A percentile compares a stretch with the other conserved stretches of the same genome.
These are phyloP conservation scores for Venturia effusa DNA, from an alignment of 2,329 filamentous ascomycete genomes.

Conservation along the genomic window DNA sequence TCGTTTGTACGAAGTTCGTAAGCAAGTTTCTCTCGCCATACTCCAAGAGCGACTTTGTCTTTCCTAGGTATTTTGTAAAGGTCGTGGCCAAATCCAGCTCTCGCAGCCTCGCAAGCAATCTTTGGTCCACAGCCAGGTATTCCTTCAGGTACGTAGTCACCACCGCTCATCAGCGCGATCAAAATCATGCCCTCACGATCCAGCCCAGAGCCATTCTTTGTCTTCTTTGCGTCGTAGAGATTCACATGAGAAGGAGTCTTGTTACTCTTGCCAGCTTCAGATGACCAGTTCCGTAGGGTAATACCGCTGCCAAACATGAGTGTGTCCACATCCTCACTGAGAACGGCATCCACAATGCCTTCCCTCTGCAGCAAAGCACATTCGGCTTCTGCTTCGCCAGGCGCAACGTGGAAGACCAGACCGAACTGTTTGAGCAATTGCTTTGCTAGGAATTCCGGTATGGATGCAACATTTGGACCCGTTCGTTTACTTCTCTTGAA, in stretches of 20 bases:
- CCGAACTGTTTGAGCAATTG: slow-evolving; percentile 75
- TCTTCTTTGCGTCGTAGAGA: slow-evolving; percentile 57
- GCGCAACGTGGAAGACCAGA: slow-evolving; percentile 74
- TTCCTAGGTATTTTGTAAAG: slow-evolving; percentile 55
- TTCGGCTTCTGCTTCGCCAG: slow-evolving; percentile 92
- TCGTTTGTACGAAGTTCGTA: slow-evolving; percentile 78
- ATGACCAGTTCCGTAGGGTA: slow-evolving; percentile 73
- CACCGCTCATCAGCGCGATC: slow-evolving; percentile 87
- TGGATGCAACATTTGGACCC: slow-evolving; percentile 49
- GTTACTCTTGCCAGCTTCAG: slow-evolving; percentile 45
- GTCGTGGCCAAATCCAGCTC: slow-evolving; percentile 71
- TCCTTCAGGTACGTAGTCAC: slow-evolving; percentile 84
- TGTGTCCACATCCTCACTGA: slow-evolving; percentile 94
- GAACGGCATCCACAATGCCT: slow-evolving; percentile 80
- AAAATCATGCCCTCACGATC: slow-evolving; percentile 86
- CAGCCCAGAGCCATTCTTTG: slow-evolving; percentile 49
- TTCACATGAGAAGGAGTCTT: slow-evolving; percentile 76
- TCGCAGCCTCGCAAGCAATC: slow-evolving; percentile 78
- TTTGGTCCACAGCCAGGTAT: slow-evolving; percentile 82
- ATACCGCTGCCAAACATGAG: slow-evolving; percentile 88
- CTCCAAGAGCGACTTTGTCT: slow-evolving; percentile 47
- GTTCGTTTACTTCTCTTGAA: slow-evolving; percentile 81
- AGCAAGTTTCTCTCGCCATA: slow-evolving; percentile 62
- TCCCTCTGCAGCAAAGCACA: slow-evolving; percentile 75
- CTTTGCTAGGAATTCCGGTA: slow-evolving; percentile 69